Percentiles rank a stretch among this genome's conserved stretches.
Conservation (phyloP, 2,329 filamentous ascomycete genomes). For the Trichophyton benhamiae region DNA sequence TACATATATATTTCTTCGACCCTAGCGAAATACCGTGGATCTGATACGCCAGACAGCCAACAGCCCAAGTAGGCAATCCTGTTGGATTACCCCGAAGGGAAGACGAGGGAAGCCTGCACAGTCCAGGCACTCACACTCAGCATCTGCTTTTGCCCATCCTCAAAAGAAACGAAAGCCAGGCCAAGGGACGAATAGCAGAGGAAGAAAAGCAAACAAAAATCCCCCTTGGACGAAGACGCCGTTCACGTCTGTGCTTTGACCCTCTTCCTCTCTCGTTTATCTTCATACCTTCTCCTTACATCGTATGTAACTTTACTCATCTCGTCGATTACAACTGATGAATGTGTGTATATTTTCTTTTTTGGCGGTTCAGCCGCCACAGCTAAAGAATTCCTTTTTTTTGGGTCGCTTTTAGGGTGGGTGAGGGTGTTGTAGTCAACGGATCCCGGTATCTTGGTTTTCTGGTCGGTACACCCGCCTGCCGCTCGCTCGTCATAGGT, state of each 20-base stretch:
- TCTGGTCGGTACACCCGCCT: not conserved
- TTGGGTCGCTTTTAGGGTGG: not conserved
- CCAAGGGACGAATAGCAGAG: too few species aligned
- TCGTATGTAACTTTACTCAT: not conserved
- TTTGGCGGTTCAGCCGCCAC: constrained; percentile 13
- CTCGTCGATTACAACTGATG: not conserved
- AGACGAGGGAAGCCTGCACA: not conserved
- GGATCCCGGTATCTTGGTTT: constrained; percentile 1
- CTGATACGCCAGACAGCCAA: not conserved
- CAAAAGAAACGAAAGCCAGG: not conserved
- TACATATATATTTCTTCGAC: not conserved
- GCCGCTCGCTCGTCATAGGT: not conserved
- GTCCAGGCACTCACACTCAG: not conserved
- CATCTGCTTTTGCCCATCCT: not conserved
- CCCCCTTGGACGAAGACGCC: not conserved
- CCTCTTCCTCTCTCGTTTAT: not conserved
- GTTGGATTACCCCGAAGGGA: not conserved
- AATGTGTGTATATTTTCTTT: constrained; percentile 7
- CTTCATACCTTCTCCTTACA: not conserved
- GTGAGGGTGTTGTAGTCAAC: not conserved
- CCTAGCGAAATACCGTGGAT: not conserved
- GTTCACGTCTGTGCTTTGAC: constrained; percentile 2
- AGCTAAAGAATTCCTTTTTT: constrained; percentile 2
- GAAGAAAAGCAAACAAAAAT: not conserved
- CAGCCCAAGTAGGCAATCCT: not conserved